Evolutionary conservation across 2,329 filamentous ascomycete species (phyloP), one percentile per base, ranked within the genome.

Genomic region (Diaporthe longicolla): DNA sequence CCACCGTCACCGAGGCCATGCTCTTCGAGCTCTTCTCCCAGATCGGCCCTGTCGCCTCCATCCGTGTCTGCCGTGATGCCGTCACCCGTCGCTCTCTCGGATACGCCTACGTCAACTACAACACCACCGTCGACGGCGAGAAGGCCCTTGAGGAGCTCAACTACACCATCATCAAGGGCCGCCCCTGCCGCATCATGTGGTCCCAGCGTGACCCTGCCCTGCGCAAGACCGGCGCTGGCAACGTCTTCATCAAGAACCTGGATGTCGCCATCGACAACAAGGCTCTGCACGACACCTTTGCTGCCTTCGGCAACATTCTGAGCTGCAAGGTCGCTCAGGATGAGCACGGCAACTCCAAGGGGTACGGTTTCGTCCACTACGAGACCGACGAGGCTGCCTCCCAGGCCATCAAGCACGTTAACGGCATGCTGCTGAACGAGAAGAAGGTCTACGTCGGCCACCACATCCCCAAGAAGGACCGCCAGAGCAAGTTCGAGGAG

Each of bases 81-180:
- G 95, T 99, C 83, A 98, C 97, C 82, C 95, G 97, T 84, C 96
- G 97, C 86, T 99, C 97, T 78, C 95, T 99, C 79, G 97, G 97
- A 79, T 99, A 99, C 85, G 97, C 97, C 85, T 99, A 99, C 86
- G 97, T 99, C 87, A 99, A 99, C 92, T 99, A 98, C 92, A 99
- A 98, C 90, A 96, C 95, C 85, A 97, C 95, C 76, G 85, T 92
- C 77, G 97, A 99, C 84, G 97, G 97, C 81, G 97, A 99, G 90
- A 97, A 97, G 87, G 97, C 97, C 81, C 93, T 99, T 76, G 97
- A 99, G 88, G 97, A 99, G 88, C 91, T 99, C 81, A 99, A 99
- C 92, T 99, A 99, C 90, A 99, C 97, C 77, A 89, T 98, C 81
- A 98, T 99, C 89, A 98, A 98, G 91, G 95, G 95, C 81, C 95